Conservation (phyloP, 257 asterid genomes). For the Nicotiana noctiflora region DNA sequence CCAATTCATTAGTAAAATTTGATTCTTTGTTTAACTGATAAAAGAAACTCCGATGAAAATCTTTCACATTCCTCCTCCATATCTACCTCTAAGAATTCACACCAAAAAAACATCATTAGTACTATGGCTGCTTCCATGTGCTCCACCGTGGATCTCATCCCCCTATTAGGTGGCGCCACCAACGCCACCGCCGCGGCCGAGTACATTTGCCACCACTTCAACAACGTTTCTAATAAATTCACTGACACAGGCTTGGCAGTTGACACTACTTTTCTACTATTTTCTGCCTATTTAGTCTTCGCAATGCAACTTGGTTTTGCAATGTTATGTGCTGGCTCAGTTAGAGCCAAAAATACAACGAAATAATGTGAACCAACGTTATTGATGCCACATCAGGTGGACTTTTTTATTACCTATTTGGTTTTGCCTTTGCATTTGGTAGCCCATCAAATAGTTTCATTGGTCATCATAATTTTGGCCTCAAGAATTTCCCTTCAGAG, state of each 20-base stretch:
- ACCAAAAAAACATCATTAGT: not conserved
- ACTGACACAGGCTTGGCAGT: conserved; percentile 35
- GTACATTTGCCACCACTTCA: too few relatives aligned
- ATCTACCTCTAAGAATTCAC: not conserved
- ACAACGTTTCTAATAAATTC: conserved; percentile 27
- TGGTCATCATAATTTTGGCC: conserved; percentile 34
- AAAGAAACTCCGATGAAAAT: too few relatives aligned
- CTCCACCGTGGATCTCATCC: conserved; percentile 26
- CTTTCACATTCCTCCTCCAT: not conserved
- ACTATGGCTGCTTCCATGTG: conserved; percentile 33
- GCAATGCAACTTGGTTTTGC: conserved; percentile 63
- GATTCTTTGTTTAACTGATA: not conserved
- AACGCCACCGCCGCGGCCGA: conserved; percentile 35
- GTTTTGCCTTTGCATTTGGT: conserved; percentile 46
- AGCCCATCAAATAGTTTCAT: conserved; percentile 45
- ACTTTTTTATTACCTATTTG: conserved; percentile 44
- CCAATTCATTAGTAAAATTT: too few relatives aligned
- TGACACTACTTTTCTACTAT: conserved; percentile 51
- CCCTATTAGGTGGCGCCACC: conserved; percentile 27
- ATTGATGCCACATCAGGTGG: conserved; percentile 51
- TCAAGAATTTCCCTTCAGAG: conserved; percentile 24
- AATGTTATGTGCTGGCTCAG: conserved; percentile 51
- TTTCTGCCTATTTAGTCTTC: conserved; percentile 49
- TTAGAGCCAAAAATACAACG: conserved; percentile 46
- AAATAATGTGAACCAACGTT: conserved; percentile 26